Evolutionary conservation across 352 stramenopile species (phyloP).

Genomic region (Pythium brassicae): DNA sequence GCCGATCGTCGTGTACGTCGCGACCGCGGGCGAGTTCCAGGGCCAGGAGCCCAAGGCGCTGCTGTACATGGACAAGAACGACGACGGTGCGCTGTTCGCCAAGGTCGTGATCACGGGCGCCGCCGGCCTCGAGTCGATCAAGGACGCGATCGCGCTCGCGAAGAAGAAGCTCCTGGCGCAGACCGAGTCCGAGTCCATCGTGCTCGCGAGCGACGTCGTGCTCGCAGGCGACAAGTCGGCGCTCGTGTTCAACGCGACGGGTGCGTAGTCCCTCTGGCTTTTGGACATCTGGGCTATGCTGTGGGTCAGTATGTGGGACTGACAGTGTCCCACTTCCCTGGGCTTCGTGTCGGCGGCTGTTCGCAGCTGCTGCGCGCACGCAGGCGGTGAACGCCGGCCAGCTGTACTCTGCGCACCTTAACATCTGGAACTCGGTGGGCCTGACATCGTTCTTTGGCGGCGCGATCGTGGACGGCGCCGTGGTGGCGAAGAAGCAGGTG

Average conservation of each 20-base stretch:
- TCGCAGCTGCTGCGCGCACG: constrained; percentile 42
- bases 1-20: constrained; percentile 76
- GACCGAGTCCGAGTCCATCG: constrained; percentile 43
- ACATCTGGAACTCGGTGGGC: constrained; percentile 65
- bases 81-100: constrained; percentile 52
- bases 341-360: too few species aligned
- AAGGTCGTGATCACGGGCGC: constrained; percentile 71
- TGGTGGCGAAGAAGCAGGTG: constrained; percentile 58
- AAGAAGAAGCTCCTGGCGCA: constrained; percentile 73
- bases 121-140: constrained; percentile 44
- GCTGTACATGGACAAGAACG: constrained; percentile 62
- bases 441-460: constrained; percentile 72
- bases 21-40: constrained; percentile 57
- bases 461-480: constrained; percentile 47
- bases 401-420: constrained; percentile 66
- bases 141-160: constrained; percentile 51
- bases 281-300: too few species aligned
- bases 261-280: too few species aligned
- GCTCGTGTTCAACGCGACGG: constrained; percentile 66
- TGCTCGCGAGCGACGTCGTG: constrained; percentile 51
- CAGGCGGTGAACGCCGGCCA: constrained; percentile 53
- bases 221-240: constrained; percentile 60
- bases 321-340: too few species aligned
- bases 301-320: neutral
- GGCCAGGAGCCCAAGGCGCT: constrained; percentile 49